Conservation (phyloP, 495 filamentous ascomycete species). For the Pyronema domesticum region DNA sequence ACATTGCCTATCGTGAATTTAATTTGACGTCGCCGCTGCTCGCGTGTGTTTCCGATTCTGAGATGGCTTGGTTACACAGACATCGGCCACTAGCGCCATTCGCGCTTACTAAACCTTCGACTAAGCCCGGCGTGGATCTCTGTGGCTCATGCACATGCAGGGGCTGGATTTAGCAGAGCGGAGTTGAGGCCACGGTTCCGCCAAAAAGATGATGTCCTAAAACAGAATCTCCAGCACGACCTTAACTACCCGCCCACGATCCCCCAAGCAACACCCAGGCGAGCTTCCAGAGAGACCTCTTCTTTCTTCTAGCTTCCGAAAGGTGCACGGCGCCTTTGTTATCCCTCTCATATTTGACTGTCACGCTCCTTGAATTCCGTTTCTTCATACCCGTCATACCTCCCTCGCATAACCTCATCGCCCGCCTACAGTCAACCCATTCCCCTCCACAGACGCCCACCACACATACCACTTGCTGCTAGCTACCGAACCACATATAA, state of each 20-base stretch:
- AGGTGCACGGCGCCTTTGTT: not conserved
- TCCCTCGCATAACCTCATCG: not conserved
- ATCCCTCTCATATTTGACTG: not conserved
- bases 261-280: not conserved
- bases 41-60: too few species aligned
- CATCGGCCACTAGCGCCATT: too few species aligned
- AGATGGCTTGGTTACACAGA: too few species aligned
- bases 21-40: too few species aligned
- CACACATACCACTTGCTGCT: not conserved
- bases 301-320: not conserved
- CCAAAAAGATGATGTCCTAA: not conserved
- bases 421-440: not conserved
- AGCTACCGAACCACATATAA: not conserved
- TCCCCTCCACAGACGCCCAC: not conserved
- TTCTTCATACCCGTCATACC: not conserved
- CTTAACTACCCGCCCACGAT: not conserved
- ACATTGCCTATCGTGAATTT: too few species aligned
- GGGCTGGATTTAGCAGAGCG: not conserved
- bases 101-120: too few species aligned
- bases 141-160: not conserved
- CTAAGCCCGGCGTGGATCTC: not conserved
- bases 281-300: not conserved
- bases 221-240: not conserved
- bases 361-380: not conserved
- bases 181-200: conserved; percentile 6